These are phyloP conservation scores for Naganishia antarctica DNA, from an alignment of 768 basidiomycete genomes.

Conservation along the genomic window DNA sequence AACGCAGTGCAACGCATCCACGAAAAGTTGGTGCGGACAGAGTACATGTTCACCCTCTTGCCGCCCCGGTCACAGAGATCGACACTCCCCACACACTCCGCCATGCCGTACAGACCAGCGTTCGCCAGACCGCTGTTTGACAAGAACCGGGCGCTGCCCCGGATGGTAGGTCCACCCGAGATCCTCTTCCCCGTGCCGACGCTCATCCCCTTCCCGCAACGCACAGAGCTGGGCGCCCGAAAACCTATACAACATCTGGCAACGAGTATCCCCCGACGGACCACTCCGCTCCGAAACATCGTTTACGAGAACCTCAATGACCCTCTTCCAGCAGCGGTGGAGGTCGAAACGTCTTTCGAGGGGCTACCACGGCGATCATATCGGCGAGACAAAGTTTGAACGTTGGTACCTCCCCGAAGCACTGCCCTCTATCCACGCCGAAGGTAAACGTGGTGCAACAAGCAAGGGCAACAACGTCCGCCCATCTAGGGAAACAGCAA, in stretches of 20 bases:
- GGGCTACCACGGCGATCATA: constrained; percentile 92
- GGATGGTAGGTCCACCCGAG: constrained; percentile 38
- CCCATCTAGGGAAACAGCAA: constrained; percentile 19
- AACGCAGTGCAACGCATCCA: no score
- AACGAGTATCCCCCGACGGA: constrained; percentile 57
- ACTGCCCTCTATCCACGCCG: constrained; percentile 58
- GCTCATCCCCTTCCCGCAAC: not conserved
- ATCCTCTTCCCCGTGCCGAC: not conserved
- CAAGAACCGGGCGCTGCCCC: constrained; percentile 44
- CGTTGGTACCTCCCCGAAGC: constrained; percentile 85
- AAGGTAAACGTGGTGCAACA: not conserved
- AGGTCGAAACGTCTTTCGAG: constrained; percentile 75
- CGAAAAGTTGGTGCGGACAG: not conserved
- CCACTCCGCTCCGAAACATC: constrained; percentile 52
- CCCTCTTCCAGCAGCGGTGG: constrained; percentile 91
- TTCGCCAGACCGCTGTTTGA: constrained; percentile 40
- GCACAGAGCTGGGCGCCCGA: constrained; percentile 79
- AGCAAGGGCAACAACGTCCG: not conserved
- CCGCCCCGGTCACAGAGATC: not conserved
- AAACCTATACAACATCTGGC: constrained; percentile 86
- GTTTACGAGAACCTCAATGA: constrained; percentile 59
- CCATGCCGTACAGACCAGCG: constrained; percentile 42
- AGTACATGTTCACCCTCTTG: not conserved
- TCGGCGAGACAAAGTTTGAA: constrained; percentile 87
- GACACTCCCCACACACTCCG: not conserved